These are phyloP conservation scores for Talaromyces funiculosus DNA, from an alignment of 2,329 filamentous ascomycete species.

Conservation along the genomic window DNA sequence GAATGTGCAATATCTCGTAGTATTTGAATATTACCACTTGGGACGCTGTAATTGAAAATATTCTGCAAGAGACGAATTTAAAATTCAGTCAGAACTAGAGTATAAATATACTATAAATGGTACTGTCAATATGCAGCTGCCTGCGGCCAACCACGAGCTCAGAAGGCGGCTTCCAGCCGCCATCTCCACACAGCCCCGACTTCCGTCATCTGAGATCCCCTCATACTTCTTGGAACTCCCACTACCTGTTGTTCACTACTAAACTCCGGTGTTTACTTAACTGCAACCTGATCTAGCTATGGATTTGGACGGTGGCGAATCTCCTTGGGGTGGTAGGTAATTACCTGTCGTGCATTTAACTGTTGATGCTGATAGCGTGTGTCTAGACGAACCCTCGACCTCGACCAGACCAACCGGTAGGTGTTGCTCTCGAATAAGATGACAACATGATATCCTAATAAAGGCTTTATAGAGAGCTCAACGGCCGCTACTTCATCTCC, in stretches of 20 bases:
- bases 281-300: slow-evolving; percentile 19
- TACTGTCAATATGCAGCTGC: slow-evolving; percentile 4
- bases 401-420: slow-evolving; percentile 29
- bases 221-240: slow-evolving; percentile 4
- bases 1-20: not conserved
- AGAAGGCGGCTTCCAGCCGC: not conserved
- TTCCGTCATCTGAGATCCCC: slow-evolving; percentile 14
- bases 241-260: not conserved
- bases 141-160: slow-evolving; percentile 10
- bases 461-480: slow-evolving; percentile 15
- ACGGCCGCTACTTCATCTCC: slow-evolving; percentile 23
- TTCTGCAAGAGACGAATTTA: not conserved
- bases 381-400: slow-evolving; percentile 42
- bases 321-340: slow-evolving; percentile 46
- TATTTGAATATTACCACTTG: not conserved
- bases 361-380: slow-evolving; percentile 9
- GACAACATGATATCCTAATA: slow-evolving; percentile 9
- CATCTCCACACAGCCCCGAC: slow-evolving; percentile 8
- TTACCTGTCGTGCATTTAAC: slow-evolving; percentile 8
- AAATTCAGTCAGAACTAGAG: not conserved
- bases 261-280: not conserved
- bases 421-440: not conserved
- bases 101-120: not conserved
- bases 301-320: slow-evolving; percentile 42
- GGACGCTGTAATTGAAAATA: not conserved